Evolutionary conservation across 805 yeast species (phyloP), one percentile per base, ranked within the genome.

Genomic region (Hagleromyces aurorensis): DNA sequence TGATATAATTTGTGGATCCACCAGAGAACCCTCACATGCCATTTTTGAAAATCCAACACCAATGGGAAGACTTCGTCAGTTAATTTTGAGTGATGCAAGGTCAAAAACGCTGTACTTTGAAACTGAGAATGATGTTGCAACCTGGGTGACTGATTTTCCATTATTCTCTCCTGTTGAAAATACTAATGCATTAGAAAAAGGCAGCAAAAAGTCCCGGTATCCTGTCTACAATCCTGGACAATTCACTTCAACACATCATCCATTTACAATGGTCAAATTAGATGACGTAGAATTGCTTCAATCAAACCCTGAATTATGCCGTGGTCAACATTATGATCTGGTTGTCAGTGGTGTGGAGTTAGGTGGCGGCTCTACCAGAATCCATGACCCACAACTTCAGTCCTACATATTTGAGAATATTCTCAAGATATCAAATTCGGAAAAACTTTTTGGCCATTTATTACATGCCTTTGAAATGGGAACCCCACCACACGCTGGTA

Each of bases 401-500:
- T 65, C 69, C 33, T 83, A 63, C 50, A 70, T 91, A 4, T 76
- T 91, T 44, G 62, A 75, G 25, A 55, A 73, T 14, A 64, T 89
- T 7, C 64, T 91, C 17, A 57, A 67, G 6, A 77, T 91, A 8
- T 27, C 48, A 1, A 60, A 83, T 38, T 70, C 82, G 16, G 67
- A 76, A 25, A 50, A 53, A 19, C 61, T 85, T 6, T 91, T 91
- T 61, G 94, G 95, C 0, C 99, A 91, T 57, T 63, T 91, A 22
- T 62, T 91, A 18, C 62, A 66, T 22, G 96, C 96, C 0, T 70
- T 91, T 32, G 72, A 72, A 14, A 73, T 81, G 60, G 98, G 98
- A 1, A 85, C 97, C 48, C 99, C 99, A 1, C 99, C 99, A 1
- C 99, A 91, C 59, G 96, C 96, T 2, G 99, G 99, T 0, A 64